These are phyloP conservation scores for Debaryomyces fabryi DNA, from an alignment of 1,139 yeast genomes.

Conservation along the genomic window DNA sequence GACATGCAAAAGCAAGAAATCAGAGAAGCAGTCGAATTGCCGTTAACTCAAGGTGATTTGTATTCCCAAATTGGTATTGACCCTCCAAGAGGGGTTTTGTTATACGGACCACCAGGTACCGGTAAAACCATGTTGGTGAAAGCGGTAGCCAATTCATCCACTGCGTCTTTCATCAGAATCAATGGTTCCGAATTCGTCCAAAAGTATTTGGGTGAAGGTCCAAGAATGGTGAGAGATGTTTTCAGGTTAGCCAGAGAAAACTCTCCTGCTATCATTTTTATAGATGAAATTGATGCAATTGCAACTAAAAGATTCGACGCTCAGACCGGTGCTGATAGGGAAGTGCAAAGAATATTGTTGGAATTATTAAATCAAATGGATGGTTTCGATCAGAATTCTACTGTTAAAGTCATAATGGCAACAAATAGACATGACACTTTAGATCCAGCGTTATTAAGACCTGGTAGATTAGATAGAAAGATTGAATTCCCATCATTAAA, in stretches of 20 bases:
- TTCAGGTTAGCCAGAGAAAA: constrained; percentile 96
- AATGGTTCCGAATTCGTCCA: constrained; percentile 98
- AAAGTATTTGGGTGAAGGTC: constrained; percentile 98
- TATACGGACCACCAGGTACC: constrained; percentile 99
- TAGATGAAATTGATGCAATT: constrained; percentile 98
- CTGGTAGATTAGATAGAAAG: constrained; percentile 97
- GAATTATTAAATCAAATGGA: constrained; percentile 98
- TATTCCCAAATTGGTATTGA: constrained; percentile 98
- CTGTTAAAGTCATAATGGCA: constrained; percentile 98
- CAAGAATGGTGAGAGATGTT: constrained; percentile 98
- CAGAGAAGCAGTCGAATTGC: constrained; percentile 97
- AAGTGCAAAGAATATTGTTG: constrained; percentile 95
- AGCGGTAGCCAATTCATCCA: constrained; percentile 96
- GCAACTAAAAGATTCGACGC: constrained; percentile 99
- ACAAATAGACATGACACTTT: constrained; percentile 97
- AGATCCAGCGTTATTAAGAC: constrained; percentile 96
- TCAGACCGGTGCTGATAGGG: constrained; percentile 99
- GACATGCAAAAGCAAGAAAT: constrained; percentile 99
- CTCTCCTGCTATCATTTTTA: constrained; percentile 93
- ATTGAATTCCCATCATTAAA: constrained; percentile 95
- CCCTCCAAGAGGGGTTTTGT: constrained; percentile 96
- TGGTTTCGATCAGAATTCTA: constrained; percentile 94
- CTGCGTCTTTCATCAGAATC: constrained; percentile 94
- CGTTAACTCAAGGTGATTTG: constrained; percentile 92
- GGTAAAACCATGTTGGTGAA: constrained; percentile 99